Base-by-base conservation (phyloP, 2,329 filamentous ascomycete genomes). In the Tricladium varicosporioides region DNA sequence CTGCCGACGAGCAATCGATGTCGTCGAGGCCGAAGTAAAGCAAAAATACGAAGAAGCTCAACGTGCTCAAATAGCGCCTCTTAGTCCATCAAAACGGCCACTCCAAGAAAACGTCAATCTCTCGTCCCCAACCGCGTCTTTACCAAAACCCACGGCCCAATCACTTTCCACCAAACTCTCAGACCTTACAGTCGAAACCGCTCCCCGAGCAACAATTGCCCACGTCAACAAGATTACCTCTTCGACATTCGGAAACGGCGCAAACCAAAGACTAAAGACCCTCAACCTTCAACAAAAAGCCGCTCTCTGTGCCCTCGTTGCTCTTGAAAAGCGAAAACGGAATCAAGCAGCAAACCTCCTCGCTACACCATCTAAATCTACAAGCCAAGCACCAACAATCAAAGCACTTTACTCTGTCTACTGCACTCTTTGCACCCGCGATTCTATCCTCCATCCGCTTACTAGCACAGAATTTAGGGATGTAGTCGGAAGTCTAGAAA, bases 201-300 rank as follows among this genome's bases (percentile, higher is more conserved):
- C 94, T 1, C 94, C 94, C 2, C 87, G 92, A 58, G 94, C 92
- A 32, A 91, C 86, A 27, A 95, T 99, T 63, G 85, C 85, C 0
- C 94, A 99, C 71, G 84, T 99, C 67, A 96, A 94, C 70, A 92
- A 91, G 66, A 87, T 97, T 59, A 96, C 94, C 0, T 86, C 92
- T 0, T 85, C 91, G 3, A 89, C 91, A 1, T 97, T 99, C 73
- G 91, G 89, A 71, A 93, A 97, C 65, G 92, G 92, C 36, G 89
- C 92, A 1, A 84, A 81, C 11, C 91, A 97, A 66, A 85, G 94
- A 57, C 83, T 99, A 13, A 88, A 89, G 72, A 86, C 87, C 4
- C 83, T 99, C 56, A 99, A 97, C 70, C 80, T 99, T 2, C 95
- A 99, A 70, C 94, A 99, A 73, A 97, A 96, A 72, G 94, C 93